Evolutionary conservation across 2,329 filamentous ascomycete species (phyloP).

Genomic region (Venturia carpophila): DNA sequence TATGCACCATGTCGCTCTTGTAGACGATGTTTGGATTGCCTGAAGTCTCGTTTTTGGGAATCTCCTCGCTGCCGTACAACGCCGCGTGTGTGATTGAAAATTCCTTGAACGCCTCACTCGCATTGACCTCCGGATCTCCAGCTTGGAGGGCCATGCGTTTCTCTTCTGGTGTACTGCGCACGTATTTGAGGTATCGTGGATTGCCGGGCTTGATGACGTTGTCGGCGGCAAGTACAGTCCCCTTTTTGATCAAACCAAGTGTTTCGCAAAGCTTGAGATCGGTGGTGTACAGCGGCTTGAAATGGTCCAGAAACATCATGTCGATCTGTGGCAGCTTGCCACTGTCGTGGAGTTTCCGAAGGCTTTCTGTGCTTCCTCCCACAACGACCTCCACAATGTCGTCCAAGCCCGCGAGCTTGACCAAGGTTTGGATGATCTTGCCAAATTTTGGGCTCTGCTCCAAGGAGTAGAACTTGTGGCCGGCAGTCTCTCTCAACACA

Average conservation of each 20-base stretch:
- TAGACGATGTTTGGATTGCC: slow-evolving; percentile 62
- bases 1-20: slow-evolving; percentile 54
- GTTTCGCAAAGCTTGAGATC: slow-evolving; percentile 73
- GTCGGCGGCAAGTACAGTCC: slow-evolving; percentile 58
- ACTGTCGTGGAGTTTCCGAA: slow-evolving; percentile 50
- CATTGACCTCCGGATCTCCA: background rate
- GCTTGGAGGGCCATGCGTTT: slow-evolving; percentile 44
- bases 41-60: slow-evolving; percentile 27
- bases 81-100: slow-evolving; percentile 19
- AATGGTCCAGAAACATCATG: slow-evolving; percentile 72
- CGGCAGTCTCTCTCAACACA: slow-evolving; percentile 55
- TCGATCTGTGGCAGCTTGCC: slow-evolving; percentile 49
- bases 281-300: slow-evolving; percentile 65
- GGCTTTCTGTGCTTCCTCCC: slow-evolving; percentile 58
- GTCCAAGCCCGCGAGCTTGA: slow-evolving; percentile 65
- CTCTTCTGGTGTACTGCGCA: slow-evolving; percentile 54
- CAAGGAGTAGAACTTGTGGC: slow-evolving; percentile 56
- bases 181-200: slow-evolving; percentile 62
- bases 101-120: slow-evolving; percentile 20
- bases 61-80: slow-evolving; percentile 24
- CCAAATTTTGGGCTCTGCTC: slow-evolving; percentile 69
- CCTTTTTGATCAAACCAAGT: slow-evolving; percentile 54
- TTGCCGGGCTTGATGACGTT: slow-evolving; percentile 67
- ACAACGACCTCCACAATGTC: slow-evolving; percentile 63
- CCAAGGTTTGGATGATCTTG: slow-evolving; percentile 58